phyloP scores from a whole-genome alignment of 805 yeast genomes.

The Grigorovia yakushimaensis region DNA sequence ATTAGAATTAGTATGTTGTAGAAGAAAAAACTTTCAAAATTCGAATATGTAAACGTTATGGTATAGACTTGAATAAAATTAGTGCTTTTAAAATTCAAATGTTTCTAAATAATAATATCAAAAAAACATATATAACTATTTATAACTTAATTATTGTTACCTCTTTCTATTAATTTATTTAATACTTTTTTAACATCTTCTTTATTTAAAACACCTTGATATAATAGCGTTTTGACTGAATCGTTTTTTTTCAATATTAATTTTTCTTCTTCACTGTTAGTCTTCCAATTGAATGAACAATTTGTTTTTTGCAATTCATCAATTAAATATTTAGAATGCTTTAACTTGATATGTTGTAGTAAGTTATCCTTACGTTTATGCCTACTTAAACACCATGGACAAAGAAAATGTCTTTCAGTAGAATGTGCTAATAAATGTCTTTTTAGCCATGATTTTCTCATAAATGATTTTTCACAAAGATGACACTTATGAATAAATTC shows the following conservation, averaged over 20 bases:
- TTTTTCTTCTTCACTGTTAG: slow-evolving; percentile 1
- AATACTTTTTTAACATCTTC: slow-evolving; percentile 24
- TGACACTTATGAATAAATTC: slow-evolving; percentile 20
- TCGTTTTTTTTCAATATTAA: slow-evolving; percentile 1
- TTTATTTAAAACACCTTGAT: slow-evolving; percentile 20
- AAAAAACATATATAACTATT: not conserved
- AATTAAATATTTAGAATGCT: slow-evolving; percentile 21
- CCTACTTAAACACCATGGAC: slow-evolving; percentile 28
- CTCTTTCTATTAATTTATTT: slow-evolving; percentile 12
- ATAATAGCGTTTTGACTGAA: slow-evolving; percentile 16
- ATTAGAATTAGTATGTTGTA: too few species aligned
- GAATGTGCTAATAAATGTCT: slow-evolving; percentile 28
- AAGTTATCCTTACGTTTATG: slow-evolving; percentile 29
- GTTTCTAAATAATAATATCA: too few species aligned
- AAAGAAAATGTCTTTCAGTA: slow-evolving; percentile 21
- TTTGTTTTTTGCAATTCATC: slow-evolving; percentile 11
- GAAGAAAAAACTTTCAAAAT: too few species aligned
- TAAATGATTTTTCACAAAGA: slow-evolving; percentile 24
- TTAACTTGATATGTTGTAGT: slow-evolving; percentile 27
- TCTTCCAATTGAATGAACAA: slow-evolving; percentile 5
- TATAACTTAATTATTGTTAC: not conserved
- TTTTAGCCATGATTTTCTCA: slow-evolving; percentile 28
- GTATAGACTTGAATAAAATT: too few species aligned
- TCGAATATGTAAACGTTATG: too few species aligned
- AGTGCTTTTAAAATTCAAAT: too few species aligned